Evolutionary conservation across 495 filamentous ascomycete species (phyloP).

Genomic region (Cercophora samala): DNA sequence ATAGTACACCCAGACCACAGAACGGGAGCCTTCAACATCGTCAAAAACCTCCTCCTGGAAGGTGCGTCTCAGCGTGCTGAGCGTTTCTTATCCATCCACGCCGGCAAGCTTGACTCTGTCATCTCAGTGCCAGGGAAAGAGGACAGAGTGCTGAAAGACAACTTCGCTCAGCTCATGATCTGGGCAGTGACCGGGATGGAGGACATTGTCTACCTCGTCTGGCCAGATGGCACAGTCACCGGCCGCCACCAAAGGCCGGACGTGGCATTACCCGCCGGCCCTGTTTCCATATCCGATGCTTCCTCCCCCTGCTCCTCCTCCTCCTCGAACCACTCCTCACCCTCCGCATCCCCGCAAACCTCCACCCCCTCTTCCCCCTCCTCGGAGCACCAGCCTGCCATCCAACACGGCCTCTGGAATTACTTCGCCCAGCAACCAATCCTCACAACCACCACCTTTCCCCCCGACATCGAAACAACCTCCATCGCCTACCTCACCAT

Average conservation of each 20-base stretch:
- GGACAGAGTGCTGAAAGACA: slow-evolving; percentile 19
- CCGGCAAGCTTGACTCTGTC: slow-evolving; percentile 4
- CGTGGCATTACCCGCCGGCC: neutral
- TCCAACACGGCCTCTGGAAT: neutral
- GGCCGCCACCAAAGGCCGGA: neutral
- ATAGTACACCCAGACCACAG: slow-evolving; percentile 10
- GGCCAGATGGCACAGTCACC: slow-evolving; percentile 8
- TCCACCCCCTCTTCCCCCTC: too few relatives aligned
- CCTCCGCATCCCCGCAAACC: neutral
- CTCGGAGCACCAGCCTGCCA: too few relatives aligned
- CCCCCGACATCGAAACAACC: slow-evolving; percentile 26
- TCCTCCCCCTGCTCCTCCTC: too few relatives aligned
- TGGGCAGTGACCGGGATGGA: slow-evolving; percentile 14
- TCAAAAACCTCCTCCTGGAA: slow-evolving; percentile 11
- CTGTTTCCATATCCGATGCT: neutral
- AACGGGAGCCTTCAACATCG: neutral
- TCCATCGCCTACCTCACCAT: slow-evolving; percentile 27
- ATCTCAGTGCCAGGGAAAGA: neutral
- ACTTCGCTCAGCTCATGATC: slow-evolving; percentile 27
- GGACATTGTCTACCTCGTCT: slow-evolving; percentile 20
- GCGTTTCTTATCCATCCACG: neutral
- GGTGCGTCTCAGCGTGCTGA: slow-evolving; percentile 1
- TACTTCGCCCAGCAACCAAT: slow-evolving; percentile 18
- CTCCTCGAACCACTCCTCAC: neutral
- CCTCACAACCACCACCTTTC: slow-evolving; percentile 15